Percentiles rank a stretch among this genome's conserved stretches.
These are phyloP conservation scores for Talaromyces sp. DNA, from an alignment of 2,329 filamentous ascomycete species.

Conservation along the genomic window DNA sequence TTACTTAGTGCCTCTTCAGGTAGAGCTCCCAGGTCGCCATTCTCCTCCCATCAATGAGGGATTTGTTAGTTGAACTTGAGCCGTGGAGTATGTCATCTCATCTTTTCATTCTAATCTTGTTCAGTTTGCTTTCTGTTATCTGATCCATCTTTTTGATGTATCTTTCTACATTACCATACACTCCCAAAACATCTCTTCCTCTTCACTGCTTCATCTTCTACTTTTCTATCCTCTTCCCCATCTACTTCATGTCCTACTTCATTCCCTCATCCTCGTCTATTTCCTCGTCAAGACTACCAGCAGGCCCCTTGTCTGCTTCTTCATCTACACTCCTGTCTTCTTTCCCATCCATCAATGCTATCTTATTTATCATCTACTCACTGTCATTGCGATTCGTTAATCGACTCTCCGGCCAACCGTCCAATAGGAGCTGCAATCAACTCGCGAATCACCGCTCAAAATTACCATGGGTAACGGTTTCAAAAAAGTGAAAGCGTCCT, in stretches of 20 bases:
- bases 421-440: neutral
- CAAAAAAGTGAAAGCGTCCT: constrained; percentile 52
- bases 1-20: neutral
- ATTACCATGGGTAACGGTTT: constrained; percentile 47
- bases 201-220: no score
- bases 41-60: neutral
- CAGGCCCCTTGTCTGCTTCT: no score
- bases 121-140: neutral
- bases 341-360: neutral
- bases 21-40: neutral
- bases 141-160: neutral
- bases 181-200: no score
- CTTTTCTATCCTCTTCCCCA: neutral
- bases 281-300: no score
- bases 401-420: neutral
- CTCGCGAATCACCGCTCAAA: no score
- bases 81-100: neutral
- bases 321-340: neutral
- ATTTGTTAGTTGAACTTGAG: neutral
- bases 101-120: neutral
- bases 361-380: no score
- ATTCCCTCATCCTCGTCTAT: neutral
- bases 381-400: neutral
- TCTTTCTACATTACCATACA: neutral
- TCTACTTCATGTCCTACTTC: neutral